Evolutionary conservation across 164 flowering plant species (phyloP), one percentile per base, ranked within the genome.

Genomic region (Liquidambar formosana): DNA sequence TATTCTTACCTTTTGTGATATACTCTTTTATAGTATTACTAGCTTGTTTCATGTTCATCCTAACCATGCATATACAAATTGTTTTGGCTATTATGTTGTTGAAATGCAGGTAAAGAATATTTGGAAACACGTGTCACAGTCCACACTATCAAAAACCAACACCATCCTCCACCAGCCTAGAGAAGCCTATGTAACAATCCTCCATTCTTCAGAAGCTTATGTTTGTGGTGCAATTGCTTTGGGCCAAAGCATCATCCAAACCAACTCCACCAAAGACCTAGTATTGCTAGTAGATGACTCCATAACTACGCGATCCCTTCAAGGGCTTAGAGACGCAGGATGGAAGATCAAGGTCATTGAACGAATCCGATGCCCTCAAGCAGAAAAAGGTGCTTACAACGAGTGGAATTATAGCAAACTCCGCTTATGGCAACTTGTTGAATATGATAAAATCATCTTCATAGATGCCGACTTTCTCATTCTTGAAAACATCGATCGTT

Each of bases 361-460:
- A 10, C 80, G 94, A 8, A 92, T 94, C 67, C 75, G 81, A 44
- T 85, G 79, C 71, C 92, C 97, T 0, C 46, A 80, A 6, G 85
- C 97, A 1, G 13, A 72, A 57, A 74, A 70, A 63, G 69, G 69
- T 1, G 77, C 97, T 1, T 92, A 91, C 85, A 94, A 91, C 26
- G 86, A 88, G 60, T 94, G 95, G 95, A 94, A 94, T 67, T 94
- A 91, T 64, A 94, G 97, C 79, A 94, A 92, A 74, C 89, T 94
- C 0, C 75, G 97, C 0, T 26, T 94, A 11, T 92, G 96, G 96
- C 89, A 90, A 51, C 84, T 90, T 19, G 76, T 77, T 0, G 83
- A 87, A 19, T 90, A 90, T 57, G 88, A 87, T 51, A 89, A 88
- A 69, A 51, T 92, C 57, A 80, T 94, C 23, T 94, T 92, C 82